These are phyloP conservation scores for Umbelopsis isabellina DNA, from an alignment of 192 early-diverging fungal species.

Conservation along the genomic window DNA sequence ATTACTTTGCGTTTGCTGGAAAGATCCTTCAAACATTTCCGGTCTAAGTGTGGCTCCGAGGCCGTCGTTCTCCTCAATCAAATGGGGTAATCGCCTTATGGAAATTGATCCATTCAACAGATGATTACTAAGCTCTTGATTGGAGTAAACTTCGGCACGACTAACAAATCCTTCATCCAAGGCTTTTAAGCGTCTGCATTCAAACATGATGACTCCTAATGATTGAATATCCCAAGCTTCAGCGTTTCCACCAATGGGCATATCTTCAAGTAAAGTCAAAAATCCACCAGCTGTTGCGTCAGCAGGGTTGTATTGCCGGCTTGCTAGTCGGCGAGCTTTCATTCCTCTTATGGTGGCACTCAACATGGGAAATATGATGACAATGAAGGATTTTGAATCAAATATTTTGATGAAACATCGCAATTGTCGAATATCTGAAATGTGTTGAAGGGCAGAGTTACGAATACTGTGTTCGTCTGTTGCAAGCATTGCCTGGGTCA, in stretches of 20 bases:
- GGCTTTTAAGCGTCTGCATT: constrained; percentile 43
- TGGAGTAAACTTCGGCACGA: constrained; percentile 14
- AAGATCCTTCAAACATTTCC: constrained; percentile 27
- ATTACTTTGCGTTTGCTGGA: not conserved
- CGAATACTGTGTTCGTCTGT: constrained; percentile 33
- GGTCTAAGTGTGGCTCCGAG: constrained; percentile 34
- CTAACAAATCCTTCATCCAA: constrained; percentile 23
- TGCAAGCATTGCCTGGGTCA: constrained; percentile 39
- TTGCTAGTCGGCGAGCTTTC: not conserved
- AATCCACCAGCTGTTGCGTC: constrained; percentile 2
- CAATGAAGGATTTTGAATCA: constrained; percentile 48
- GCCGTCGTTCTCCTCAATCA: constrained; percentile 28
- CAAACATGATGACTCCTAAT: constrained; percentile 50
- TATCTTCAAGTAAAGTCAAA: not conserved
- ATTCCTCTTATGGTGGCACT: constrained; percentile 40
- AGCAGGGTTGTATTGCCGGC: not conserved
- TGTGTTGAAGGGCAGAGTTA: constrained; percentile 42
- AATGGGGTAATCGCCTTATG: constrained; percentile 11
- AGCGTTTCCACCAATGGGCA: not conserved
- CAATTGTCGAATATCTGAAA: constrained; percentile 46
- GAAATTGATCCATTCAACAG: not conserved
- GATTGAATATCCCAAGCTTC: constrained; percentile 37
- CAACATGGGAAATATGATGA: constrained; percentile 50
- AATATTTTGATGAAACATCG: constrained; percentile 61
- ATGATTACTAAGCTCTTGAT: not conserved